Conservation (phyloP, 176 grass and related monocot species). For the Sorghum bicolor region DNA sequence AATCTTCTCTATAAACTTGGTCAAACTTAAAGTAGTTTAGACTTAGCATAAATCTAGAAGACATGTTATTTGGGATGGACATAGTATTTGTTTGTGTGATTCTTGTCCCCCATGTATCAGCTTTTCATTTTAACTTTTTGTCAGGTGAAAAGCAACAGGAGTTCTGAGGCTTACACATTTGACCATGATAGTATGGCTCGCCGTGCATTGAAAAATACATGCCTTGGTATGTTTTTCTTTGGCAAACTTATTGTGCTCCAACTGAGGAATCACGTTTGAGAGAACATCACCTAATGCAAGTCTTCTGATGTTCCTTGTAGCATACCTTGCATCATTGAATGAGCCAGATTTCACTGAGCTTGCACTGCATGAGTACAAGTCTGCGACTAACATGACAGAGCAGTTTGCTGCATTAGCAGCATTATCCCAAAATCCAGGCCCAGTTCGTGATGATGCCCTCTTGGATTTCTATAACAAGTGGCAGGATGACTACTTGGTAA, state of each 20-base stretch:
- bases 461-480: conserved; percentile 86
- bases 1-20: neutral
- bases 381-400: conserved; percentile 93
- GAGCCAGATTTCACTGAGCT: conserved; percentile 71
- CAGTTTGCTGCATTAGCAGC: conserved; percentile 97
- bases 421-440: conserved; percentile 87
- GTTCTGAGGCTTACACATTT: conserved; percentile 71
- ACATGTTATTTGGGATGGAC: neutral
- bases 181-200: conserved; percentile 78
- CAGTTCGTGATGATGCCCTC: conserved; percentile 82
- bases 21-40: neutral
- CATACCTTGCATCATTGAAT: conserved; percentile 79
- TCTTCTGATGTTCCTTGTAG: conserved; percentile 49
- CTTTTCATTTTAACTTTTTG: neutral
- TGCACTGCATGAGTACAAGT: conserved; percentile 79
- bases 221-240: conserved; percentile 62
- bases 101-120: neutral
- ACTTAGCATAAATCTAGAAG: neutral
- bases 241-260: neutral
- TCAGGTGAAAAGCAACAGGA: conserved; percentile 72
- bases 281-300: conserved; percentile 21
- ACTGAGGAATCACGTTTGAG: conserved; percentile 12
- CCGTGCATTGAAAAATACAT: conserved; percentile 83
- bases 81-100: neutral
- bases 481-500: conserved; percentile 95